Conservation (phyloP, 2,329 filamentous ascomycete species). For the Phoma sp. region DNA sequence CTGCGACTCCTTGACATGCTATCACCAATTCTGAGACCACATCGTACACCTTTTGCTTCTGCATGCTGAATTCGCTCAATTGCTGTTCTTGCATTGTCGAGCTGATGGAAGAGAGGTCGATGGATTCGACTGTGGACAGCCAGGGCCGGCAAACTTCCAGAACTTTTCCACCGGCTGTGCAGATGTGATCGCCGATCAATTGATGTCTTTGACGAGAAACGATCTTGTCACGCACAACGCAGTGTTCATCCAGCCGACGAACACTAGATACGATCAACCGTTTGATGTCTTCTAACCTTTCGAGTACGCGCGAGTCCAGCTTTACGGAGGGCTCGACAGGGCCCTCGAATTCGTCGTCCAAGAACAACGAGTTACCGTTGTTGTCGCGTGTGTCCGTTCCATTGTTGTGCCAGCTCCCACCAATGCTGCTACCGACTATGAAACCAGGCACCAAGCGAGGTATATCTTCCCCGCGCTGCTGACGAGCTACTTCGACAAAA, state of each 20-base stretch:
- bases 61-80: constrained; percentile 81
- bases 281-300: constrained; percentile 84
- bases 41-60: constrained; percentile 94
- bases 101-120: constrained; percentile 81
- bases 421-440: constrained; percentile 80
- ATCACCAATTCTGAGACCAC: constrained; percentile 87
- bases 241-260: constrained; percentile 83
- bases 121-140: constrained; percentile 87
- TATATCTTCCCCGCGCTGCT: constrained; percentile 91
- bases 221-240: constrained; percentile 79
- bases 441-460: constrained; percentile 93
- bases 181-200: constrained; percentile 80
- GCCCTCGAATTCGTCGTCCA: constrained; percentile 82
- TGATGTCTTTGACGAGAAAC: constrained; percentile 80
- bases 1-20: constrained; percentile 88
- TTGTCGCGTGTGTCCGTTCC: constrained; percentile 69
- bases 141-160: constrained; percentile 89
- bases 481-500: constrained; percentile 92
- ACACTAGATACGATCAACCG: constrained; percentile 84
- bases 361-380: constrained; percentile 70
- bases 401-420: constrained; percentile 84
- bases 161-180: constrained; percentile 76
- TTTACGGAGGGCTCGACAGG: constrained; percentile 72
- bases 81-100: constrained; percentile 83
- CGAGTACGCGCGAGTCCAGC: constrained; percentile 78